Base-by-base conservation (phyloP, 140 eudicot genomes). In the Anethum foeniculum region DNA sequence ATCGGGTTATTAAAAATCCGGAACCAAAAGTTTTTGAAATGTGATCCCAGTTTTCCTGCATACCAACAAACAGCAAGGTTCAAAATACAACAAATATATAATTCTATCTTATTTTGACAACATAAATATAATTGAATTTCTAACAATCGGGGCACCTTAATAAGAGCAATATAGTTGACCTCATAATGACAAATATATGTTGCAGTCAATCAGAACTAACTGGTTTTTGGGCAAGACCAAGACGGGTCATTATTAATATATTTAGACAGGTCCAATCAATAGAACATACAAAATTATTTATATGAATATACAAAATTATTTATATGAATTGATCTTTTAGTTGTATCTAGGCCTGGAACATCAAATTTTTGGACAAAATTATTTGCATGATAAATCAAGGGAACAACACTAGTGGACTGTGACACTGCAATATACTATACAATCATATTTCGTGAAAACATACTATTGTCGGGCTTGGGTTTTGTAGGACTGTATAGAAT, bases 41-140 rank as follows among this genome's bases (percentile, higher is more conserved):
- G 80, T 91, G 91, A 75, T 88, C 93, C 98, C 99, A 95, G 46
- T 95, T 93, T 27, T 86, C 96, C 99, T 95, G 90, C 82, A 77
- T 58, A 56, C 54, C 32, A 60, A 4, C 36, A 36, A 56, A 7
- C 30, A 60, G 34, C 23, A 68, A 18, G 9, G 14, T 74, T 71
- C 32, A 28, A 28, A 64, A 64, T 36, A 65, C 28, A 67, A 10
- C 3, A 47, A 47, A 0, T 11, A 47, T 47, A 47, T 47, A 47
- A 47, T 47, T 1, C 3, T 39, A 10, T 47, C 16, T 10, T 47
- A 1, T 47, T 47, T 13, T 47, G 52, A 47, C 52, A 47, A 46
- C 39, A 60, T 51, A 1, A 1, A 58, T 15, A 56, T 34, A 5
- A 54, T 54, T 18, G 5, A 44, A 32, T 52, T 56, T 13, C 72